phyloP scores from a whole-genome alignment of 164 flowering plant genomes.

The Tinospora cordifolia region DNA sequence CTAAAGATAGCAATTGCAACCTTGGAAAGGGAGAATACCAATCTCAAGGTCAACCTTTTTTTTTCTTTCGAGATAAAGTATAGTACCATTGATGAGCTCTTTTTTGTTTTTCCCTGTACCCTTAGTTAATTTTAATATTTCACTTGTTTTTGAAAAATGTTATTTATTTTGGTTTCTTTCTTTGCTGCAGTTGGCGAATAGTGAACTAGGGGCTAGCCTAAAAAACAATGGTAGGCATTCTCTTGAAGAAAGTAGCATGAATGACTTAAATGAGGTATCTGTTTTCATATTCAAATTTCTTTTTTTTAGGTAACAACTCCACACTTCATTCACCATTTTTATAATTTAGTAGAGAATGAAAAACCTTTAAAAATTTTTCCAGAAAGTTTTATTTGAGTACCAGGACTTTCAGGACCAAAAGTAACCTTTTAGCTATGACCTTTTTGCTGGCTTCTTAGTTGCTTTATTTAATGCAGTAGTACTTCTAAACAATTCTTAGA shows the following conservation, averaged over 20 bases:
- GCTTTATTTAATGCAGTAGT: too few species aligned
- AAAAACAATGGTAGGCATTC: constrained; percentile 21
- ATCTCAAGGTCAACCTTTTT: constrained; percentile 60
- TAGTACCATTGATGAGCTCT: not conserved
- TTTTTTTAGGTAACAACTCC: too few species aligned
- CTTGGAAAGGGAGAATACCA: constrained; percentile 59
- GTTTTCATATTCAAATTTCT: too few species aligned
- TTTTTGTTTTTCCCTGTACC: not conserved
- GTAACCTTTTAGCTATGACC: too few species aligned
- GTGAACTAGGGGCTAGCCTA: constrained; percentile 44
- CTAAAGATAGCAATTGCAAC: constrained; percentile 40
- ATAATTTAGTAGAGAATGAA: too few species aligned
- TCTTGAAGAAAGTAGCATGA: constrained; percentile 17
- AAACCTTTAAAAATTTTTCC: too few species aligned
- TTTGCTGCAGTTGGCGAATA: constrained; percentile 51
- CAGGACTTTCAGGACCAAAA: too few species aligned
- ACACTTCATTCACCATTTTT: too few species aligned
- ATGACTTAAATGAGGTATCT: constrained; percentile 33
- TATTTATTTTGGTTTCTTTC: constrained; percentile 1
- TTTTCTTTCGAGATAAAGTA: not conserved
- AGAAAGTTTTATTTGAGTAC: too few species aligned
- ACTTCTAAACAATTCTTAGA: too few species aligned
- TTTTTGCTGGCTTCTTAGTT: too few species aligned
- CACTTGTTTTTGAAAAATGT: not conserved
- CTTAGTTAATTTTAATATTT: constrained; percentile 1